Percentiles rank a stretch among this genome's conserved stretches.
phyloP scores from a whole-genome alignment of 306 rosid species.

The Pterocarpus macrocarpus region DNA sequence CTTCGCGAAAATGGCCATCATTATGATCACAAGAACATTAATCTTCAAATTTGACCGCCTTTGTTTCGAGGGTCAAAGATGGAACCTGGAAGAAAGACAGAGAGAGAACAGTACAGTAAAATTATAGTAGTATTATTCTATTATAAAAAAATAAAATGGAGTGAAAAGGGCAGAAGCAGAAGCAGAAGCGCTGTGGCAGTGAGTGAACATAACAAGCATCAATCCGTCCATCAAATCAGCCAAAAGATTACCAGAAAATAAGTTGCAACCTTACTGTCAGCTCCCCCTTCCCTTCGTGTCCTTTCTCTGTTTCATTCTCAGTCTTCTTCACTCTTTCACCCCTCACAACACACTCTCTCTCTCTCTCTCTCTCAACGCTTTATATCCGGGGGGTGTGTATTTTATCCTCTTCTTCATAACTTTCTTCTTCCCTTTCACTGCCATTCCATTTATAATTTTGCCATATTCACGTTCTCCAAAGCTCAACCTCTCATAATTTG shows the following conservation, averaged over 20 bases:
- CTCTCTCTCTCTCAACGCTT: slow-evolving; percentile 25
- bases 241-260: slow-evolving; percentile 42
- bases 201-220: neutral
- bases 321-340: neutral
- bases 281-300: slow-evolving; percentile 32
- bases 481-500: neutral
- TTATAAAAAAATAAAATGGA: neutral
- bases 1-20: no score
- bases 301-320: slow-evolving; percentile 38
- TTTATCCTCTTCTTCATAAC: neutral
- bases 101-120: neutral
- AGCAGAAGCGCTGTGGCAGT: neutral
- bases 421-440: neutral
- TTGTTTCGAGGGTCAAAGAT: slow-evolving; percentile 5
- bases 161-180: neutral
- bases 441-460: neutral
- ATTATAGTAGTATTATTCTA: neutral
- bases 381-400: slow-evolving; percentile 38
- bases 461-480: slow-evolving; percentile 20
- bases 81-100: neutral
- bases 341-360: neutral
- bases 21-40: neutral
- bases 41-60: slow-evolving; percentile 16
- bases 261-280: neutral
- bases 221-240: slow-evolving; percentile 46